Base-by-base conservation (phyloP, 306 rosid genomes). In the Parietaria judaica region DNA sequence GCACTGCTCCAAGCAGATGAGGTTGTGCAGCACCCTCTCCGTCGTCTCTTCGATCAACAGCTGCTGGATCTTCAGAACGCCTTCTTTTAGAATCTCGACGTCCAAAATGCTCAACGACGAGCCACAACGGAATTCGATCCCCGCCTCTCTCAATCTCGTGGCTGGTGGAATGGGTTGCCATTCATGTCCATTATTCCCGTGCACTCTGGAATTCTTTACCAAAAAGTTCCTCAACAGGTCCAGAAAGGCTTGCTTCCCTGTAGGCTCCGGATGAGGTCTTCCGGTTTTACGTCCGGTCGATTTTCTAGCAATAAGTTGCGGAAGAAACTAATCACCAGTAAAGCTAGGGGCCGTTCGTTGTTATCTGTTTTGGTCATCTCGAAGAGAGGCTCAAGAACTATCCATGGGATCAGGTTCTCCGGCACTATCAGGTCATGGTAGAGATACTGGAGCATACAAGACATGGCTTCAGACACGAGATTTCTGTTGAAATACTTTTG, bases 31-130 rank as follows among this genome's bases (percentile, higher is more conserved):
- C 36, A 55, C 6, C 0, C 60, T 46, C 14, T 37, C 65, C 3
- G 65, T 66, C n/a, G n/a, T 60, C 36, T 73, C 78, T 7, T 73
- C 56, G 50, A 73, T 51, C 6, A 14, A 4, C 14, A 61, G 6
- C 1, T 5, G 45, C 6, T 68, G 72, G 7, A 72, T 72, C 3
- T 34, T 17, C 7, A 67, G 41, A 0, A 41, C 36, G 2, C 78
- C 69, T 11, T 10, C 13, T 34, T 5, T 7, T 23, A 23, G 31
- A 36, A 73, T 67, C 3, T 36, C 5, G 14, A 67, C 51, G 41
- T 67, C 14, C 46, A 67, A 6, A 4, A 67, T 62, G 57, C 55
- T 47, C 3, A 6, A 1, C 4, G 59, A 3, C 0, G 4, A 0
- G 1, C 0, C 12, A 11, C 0, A 43, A 12, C 3, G 4, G 10